Base-by-base conservation (phyloP, 176 grass and related monocot genomes). In the Carex myosuroides region DNA sequence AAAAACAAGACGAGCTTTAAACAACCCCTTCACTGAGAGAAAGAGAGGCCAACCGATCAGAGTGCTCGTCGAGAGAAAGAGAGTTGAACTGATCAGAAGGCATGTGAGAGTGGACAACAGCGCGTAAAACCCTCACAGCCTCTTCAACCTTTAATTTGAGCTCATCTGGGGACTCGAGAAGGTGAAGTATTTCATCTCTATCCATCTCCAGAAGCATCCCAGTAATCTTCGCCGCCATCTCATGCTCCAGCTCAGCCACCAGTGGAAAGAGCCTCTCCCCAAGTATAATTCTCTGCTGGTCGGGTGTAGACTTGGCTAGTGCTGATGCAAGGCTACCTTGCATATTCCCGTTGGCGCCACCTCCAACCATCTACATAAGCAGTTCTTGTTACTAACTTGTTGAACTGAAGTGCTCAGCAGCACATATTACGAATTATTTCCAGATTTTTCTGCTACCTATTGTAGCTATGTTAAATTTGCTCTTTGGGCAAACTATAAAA, bases 131-230 rank as follows among this genome's bases (percentile, higher is more conserved):
- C 22, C 87, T 90, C 96, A 95, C 94, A 14, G 96, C 96, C 83
- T 99, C 96, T 29, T 87, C 89, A 13, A 99, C 93, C 86, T 99
- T 99, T 58, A 87, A 81, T 84, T 92, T 99, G 8, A 99, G 85
- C 39, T 91, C 93, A 5, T 95, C 91, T 14, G 96, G 96, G 0
- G 96, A 99, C 81, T 99, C 96, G 0, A 99, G 83, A 79, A 99
- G 83, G 86, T 99, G 92, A 42, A 99, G 60, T 41, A 99, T 91
- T 77, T 99, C 96, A 24, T 89, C 92, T 87, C 94, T 92, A 61
- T 99, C 96, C 96, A 99, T 99, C 91, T 99, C 96, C 42, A 99
- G 70, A 69, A 99, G 91, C 96, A 99, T 99, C 35, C 96, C 96
- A 2, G 96, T 99, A 3, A 99, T 93, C 79, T 99, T 99, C 0